Percentiles rank a stretch among this genome's conserved stretches.
Evolutionary conservation across 2,329 filamentous ascomycete species (phyloP).

Genomic region (Phaeophleospora eucalypticola): DNA sequence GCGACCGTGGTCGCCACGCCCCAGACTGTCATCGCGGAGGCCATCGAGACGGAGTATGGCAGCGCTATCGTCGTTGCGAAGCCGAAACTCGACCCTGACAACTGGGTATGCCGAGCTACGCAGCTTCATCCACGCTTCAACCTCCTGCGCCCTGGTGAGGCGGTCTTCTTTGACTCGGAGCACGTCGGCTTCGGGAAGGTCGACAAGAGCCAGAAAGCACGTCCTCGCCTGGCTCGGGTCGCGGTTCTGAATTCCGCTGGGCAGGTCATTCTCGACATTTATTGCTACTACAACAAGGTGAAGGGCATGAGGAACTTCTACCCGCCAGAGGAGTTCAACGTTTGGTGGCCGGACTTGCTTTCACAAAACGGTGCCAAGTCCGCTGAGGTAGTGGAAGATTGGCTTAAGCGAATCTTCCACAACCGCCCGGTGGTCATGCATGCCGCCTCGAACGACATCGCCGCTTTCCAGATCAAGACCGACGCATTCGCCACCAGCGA

Average conservation of each 20-base stretch:
- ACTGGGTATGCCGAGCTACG: background rate
- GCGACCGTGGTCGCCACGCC: no score
- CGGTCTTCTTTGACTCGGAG: background rate
- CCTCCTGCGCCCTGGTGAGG: background rate
- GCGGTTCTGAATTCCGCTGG: background rate
- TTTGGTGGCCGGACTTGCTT: background rate
- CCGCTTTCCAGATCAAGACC: background rate
- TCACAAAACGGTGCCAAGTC: slow-evolving; percentile 4
- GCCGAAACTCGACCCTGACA: no score
- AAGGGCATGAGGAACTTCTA: background rate
- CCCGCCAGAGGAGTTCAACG: background rate
- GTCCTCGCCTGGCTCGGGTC: background rate
- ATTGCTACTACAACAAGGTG: background rate
- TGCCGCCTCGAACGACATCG: background rate
- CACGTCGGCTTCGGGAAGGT: background rate
- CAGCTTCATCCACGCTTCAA: background rate
- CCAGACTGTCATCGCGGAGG: no score
- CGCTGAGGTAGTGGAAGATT: background rate
- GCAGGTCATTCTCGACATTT: background rate
- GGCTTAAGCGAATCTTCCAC: background rate
- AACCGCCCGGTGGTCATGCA: background rate
- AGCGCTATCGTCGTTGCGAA: no score
- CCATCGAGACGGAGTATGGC: no score
- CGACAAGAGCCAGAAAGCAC: background rate
- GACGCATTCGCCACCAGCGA: background rate